Percentiles rank a stretch among this genome's conserved stretches.
Conservation (phyloP, 306 rosid genomes). For the Dryas octopetala region DNA sequence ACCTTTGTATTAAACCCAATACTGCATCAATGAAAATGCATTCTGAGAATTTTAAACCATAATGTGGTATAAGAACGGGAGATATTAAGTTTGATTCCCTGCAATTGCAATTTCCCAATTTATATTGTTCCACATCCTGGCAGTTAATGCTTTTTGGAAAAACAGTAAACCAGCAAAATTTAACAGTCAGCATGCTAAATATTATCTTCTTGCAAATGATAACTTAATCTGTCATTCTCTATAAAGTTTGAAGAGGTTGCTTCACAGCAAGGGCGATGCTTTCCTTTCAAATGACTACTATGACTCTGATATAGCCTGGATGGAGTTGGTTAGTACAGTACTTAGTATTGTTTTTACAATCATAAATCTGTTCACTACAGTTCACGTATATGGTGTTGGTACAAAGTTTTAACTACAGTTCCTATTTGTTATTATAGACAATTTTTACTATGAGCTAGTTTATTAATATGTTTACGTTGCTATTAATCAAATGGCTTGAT, state of each 20-base stretch:
- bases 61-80: not conserved
- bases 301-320: constrained; percentile 90
- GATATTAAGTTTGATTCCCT: not conserved
- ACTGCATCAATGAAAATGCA: not conserved
- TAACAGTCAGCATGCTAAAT: not conserved
- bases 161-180: not conserved
- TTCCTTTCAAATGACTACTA: constrained; percentile 90
- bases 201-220: constrained; percentile 12
- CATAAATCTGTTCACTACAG: not conserved
- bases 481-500: not conserved
- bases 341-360: constrained; percentile 11
- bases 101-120: constrained; percentile 11
- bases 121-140: not conserved
- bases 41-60: not conserved
- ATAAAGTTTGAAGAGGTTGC: constrained; percentile 81
- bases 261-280: constrained; percentile 87
- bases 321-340: constrained; percentile 78
- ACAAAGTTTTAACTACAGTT: not conserved
- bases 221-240: constrained; percentile 28
- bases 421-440: not conserved
- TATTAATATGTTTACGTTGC: not conserved
- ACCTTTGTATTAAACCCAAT: not conserved
- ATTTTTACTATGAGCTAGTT: not conserved
- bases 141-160: not conserved
- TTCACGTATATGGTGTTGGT: not conserved